Base-by-base conservation (phyloP, 2,329 filamentous ascomycete genomes). In the Periconia sp. region DNA sequence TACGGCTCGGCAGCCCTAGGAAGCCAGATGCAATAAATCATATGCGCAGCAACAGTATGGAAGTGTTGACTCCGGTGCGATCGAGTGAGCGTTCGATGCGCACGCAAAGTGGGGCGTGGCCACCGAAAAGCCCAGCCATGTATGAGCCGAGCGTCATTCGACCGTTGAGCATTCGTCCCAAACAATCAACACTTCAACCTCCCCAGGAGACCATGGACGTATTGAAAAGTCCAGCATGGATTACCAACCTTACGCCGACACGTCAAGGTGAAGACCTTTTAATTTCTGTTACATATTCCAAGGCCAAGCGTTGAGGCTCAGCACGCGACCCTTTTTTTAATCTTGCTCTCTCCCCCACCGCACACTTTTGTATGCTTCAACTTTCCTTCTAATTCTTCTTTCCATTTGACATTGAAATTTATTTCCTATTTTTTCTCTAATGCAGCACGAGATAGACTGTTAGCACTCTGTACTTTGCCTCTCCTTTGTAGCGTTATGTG, bases 201-300 rank as follows among this genome's bases (percentile, higher is more conserved):
- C 49, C 56, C 14, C 49, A 52, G 17, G 59, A 56, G 6, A 63
- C 63, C 19, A 55, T 59, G 53, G 54, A 63, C 3, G 60, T 60
- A 13, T 49, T 74, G 35, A 70, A 66, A 49, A 74, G 71, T 51
- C 84, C 85, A 0, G 79, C 79, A 1, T 87, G 85, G 85, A 77
- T 85, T 60, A 86, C 86, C 2, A 82, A 80, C 59, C 64, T 90
- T 62, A 90, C 87, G 44, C 88, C 88, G 2, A 86, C 84, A 52
- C 76, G 85, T 55, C 79, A 84, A 46, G 87, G 88, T 0, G 83
- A 87, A 23, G 86, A 90, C 66, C 65, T 90, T 54, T 87, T 82
- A 41, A 64, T 80, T 42, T 69, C 68, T 33, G 77, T 80, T n/a
- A 56, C 58, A 41, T 68, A 66, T 55, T 61, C 60, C 11, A 56